These are phyloP conservation scores for Fonsecaea erecta DNA, from an alignment of 2,329 filamentous ascomycete species.

Conservation along the genomic window DNA sequence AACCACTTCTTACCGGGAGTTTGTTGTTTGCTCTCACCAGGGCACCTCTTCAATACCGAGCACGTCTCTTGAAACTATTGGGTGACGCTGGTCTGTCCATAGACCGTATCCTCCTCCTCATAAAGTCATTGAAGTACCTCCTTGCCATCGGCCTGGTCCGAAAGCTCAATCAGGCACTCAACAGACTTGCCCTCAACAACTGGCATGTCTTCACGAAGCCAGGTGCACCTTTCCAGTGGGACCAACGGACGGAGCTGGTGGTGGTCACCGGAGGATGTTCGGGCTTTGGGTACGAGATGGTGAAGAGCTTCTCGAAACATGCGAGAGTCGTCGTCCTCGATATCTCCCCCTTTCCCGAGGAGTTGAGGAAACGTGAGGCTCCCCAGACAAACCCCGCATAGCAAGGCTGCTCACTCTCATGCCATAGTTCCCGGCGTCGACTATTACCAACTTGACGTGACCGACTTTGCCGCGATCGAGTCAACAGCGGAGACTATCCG, in stretches of 20 bases:
- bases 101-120: constrained; percentile 20
- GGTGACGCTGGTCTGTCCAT: constrained; percentile 14
- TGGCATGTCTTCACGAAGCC: constrained; percentile 46
- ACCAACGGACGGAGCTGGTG: constrained; percentile 43
- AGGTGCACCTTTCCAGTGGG: constrained; percentile 35
- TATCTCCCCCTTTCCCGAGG: constrained; percentile 50
- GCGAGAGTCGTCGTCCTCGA: constrained; percentile 74
- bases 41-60: constrained; percentile 26
- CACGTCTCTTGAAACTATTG: constrained; percentile 26
- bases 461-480: constrained; percentile 60
- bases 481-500: constrained; percentile 51
- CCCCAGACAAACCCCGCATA: not conserved
- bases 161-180: constrained; percentile 58
- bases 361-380: constrained; percentile 32
- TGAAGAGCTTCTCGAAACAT: constrained; percentile 67
- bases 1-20: constrained; percentile 33
- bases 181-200: constrained; percentile 50
- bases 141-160: constrained; percentile 59
- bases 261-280: constrained; percentile 66
- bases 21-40: constrained; percentile 32
- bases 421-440: constrained; percentile 54
- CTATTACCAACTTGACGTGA: constrained; percentile 73
- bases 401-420: constrained; percentile 1
- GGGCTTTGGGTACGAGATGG: constrained; percentile 72
- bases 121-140: constrained; percentile 50